phyloP scores from a whole-genome alignment of 306 rosid genomes.

The Parietaria judaica region DNA sequence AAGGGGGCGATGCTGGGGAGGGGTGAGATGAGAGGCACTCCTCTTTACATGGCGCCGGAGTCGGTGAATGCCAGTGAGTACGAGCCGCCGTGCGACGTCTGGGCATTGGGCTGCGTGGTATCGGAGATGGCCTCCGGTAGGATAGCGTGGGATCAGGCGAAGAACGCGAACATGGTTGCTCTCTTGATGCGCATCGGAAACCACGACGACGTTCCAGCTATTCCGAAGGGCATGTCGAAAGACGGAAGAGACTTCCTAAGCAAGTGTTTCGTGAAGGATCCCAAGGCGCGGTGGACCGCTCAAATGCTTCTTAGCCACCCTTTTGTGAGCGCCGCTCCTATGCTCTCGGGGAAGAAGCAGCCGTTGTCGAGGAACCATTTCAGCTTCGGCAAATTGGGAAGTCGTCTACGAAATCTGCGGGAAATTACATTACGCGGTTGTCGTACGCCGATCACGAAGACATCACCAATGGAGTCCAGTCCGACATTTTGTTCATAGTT shows the following conservation, averaged over 20 bases:
- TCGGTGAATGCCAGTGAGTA: conserved; percentile 39
- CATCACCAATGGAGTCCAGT: not conserved
- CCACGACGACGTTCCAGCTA: conserved; percentile 45
- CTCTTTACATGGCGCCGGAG: no score
- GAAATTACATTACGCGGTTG: no score
- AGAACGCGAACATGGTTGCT: conserved; percentile 26
- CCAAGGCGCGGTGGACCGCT: conserved; percentile 52
- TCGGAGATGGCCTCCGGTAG: conserved; percentile 68
- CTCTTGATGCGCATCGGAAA: conserved; percentile 55
- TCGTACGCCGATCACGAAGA: no score
- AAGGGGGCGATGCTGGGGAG: conserved; percentile 1
- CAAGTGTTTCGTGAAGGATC: not conserved
- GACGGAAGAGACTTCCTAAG: conserved; percentile 26
- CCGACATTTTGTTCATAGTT: no score
- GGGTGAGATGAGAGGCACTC: conserved; percentile 26
- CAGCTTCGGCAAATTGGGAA: no score
- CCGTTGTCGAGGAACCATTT: no score
- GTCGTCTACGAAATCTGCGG: no score
- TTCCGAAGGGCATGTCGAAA: conserved; percentile 48
- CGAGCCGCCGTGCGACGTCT: conserved; percentile 50
- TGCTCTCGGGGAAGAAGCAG: no score
- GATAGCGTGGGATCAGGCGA: conserved; percentile 37
- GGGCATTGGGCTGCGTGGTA: conserved; percentile 73
- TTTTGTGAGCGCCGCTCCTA: conserved; percentile 18
- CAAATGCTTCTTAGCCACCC: conserved; percentile 67